These are phyloP conservation scores for Fusarium virguliforme DNA, from an alignment of 2,329 filamentous ascomycete species.

Conservation along the genomic window DNA sequence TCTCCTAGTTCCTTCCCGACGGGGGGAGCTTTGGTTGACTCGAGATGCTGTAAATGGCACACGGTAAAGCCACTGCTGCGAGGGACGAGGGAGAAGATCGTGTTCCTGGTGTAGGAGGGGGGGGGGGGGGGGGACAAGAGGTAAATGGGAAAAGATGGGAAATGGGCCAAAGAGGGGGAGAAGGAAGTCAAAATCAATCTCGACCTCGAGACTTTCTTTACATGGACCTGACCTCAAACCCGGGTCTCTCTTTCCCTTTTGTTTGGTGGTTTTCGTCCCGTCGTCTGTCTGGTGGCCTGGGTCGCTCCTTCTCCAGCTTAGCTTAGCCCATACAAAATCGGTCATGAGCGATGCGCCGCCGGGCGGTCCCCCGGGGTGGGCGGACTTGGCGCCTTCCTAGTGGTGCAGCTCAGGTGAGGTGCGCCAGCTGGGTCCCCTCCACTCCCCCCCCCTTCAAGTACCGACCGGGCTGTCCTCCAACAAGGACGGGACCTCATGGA, in stretches of 20 bases:
- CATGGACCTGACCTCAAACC: slow-evolving; percentile 24
- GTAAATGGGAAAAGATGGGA: slow-evolving; percentile 18
- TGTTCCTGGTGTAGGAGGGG: neutral
- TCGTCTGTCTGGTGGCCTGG: too few relatives aligned
- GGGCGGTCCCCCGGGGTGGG: slow-evolving; percentile 25
- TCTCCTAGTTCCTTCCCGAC: slow-evolving; percentile 25
- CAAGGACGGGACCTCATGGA: slow-evolving; percentile 28
- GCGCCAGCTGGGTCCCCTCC: slow-evolving; percentile 26
- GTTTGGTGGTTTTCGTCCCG: slow-evolving; percentile 19
- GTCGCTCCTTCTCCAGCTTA: slow-evolving; percentile 34
- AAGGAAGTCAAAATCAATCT: slow-evolving; percentile 19
- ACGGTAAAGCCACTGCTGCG: slow-evolving; percentile 28
- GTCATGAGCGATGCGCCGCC: slow-evolving; percentile 23
- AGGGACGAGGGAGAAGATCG: slow-evolving; percentile 17
- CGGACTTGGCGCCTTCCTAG: slow-evolving; percentile 30
- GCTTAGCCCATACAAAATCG: slow-evolving; percentile 33
- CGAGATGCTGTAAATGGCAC: slow-evolving; percentile 22
- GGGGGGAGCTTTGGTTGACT: slow-evolving; percentile 14
- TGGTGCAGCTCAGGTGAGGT: slow-evolving; percentile 19
- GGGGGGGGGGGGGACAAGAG: neutral
- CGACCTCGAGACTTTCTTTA: slow-evolving; percentile 17
- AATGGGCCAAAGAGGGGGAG: slow-evolving; percentile 15
- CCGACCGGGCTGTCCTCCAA: slow-evolving; percentile 31
- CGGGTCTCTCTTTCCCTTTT: slow-evolving; percentile 33
- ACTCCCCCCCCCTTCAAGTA: slow-evolving; percentile 39